Evolutionary conservation across 2,329 filamentous ascomycete species (phyloP), one percentile per base, ranked within the genome.

Genomic region (Seiridium cupressi): DNA sequence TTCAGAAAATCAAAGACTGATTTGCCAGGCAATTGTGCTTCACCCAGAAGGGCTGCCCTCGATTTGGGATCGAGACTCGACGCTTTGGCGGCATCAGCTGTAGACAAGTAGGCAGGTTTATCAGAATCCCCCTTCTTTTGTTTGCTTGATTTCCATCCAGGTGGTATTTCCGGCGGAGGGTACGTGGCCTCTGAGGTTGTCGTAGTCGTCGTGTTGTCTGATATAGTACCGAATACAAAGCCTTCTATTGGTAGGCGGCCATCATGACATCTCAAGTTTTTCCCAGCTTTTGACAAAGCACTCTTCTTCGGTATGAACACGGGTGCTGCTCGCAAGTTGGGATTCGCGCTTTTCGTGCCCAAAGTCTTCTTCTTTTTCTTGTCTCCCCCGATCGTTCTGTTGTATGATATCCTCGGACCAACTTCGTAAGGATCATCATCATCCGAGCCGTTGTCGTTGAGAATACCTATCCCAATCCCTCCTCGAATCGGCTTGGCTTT

Each of bases 1-100:
- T 91, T 91, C 65, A 99, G 83, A 74, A 91, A 99, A 75, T 98
- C 93, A 73, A 98, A 99, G 3, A 99, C 88, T 0, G 95, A 98
- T 77, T 98, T 97, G 0, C 92, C 92, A 0, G 93, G 93, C 0
- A 98, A 79, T 42, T 86, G 84, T 44, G 85, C 81, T 76, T 97
- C 94, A 42, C 93, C 93, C 1, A 98, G 81, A 1, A 96, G 80
- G 3, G 87, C 87, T 10, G 93, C 93, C 63, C 95, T 87, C 47
- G 89, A 81, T 69, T 86, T 89, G 0, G 92, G 88, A 71, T 96
- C 87, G 7, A 96, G 81, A 1, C 81, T 86, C 0, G 92, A 95
- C 2, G 85, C 80, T 73, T 89, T 93, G 7, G 93, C 92, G 1
- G 90, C 90, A 61, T 95, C 91, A 44, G 90, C 82, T 2, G 89